Conservation (phyloP, 2,329 filamentous ascomycete species). For the Sporothrix brunneoviolacea region DNA sequence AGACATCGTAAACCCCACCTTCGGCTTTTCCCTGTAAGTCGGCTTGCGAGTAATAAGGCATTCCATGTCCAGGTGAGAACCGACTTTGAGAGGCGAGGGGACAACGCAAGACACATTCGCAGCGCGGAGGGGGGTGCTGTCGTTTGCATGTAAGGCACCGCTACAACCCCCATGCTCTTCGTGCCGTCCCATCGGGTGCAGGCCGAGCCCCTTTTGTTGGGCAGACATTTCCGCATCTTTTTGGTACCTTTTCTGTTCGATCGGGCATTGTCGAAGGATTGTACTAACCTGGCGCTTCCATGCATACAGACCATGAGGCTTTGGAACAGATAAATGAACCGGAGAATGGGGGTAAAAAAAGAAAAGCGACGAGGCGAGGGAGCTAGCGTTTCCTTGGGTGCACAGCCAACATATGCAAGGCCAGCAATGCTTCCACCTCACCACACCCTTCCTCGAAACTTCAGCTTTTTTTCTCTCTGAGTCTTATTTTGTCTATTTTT, state of each 20-base stretch:
- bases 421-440: constrained; percentile 9
- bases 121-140: background rate
- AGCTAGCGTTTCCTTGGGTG: background rate
- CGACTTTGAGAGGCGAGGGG: too few species aligned
- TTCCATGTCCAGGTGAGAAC: too few species aligned
- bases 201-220: constrained; percentile 8
- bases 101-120: constrained; percentile 5
- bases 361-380: background rate
- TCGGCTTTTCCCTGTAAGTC: too few species aligned
- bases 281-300: background rate
- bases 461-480: background rate
- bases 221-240: constrained; percentile 3
- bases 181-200: constrained; percentile 17
- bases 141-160: constrained; percentile 17
- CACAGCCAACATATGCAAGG: background rate
- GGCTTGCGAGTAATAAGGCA: too few species aligned
- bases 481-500: background rate
- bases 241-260: background rate
- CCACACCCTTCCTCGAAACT: constrained; percentile 8
- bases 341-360: background rate
- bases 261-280: constrained; percentile 6
- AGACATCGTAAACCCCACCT: too few species aligned
- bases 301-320: background rate
- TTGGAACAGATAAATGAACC: background rate
- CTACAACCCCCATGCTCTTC: constrained; percentile 6